Conservation (phyloP, 1,284 basidiomycete genomes). For the Ganoderma boninense region DNA sequence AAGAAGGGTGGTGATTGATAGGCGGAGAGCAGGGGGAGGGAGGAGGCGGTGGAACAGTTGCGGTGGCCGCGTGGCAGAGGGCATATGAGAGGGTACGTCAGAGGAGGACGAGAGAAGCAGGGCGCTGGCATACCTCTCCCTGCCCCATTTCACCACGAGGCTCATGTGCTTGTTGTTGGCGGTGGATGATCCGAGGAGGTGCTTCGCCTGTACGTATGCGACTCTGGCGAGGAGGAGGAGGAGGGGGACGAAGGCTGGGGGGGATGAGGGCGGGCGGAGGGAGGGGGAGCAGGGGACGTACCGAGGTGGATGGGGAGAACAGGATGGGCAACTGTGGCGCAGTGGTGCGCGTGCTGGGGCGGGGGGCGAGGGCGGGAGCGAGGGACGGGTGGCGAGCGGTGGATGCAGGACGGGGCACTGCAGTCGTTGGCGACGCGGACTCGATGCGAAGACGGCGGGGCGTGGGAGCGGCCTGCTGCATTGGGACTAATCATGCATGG, state of each 20-base stretch:
- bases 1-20: neutral
- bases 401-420: conserved; percentile 8
- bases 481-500: too few relatives aligned
- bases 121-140: conserved; percentile 53
- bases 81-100: conserved; percentile 24
- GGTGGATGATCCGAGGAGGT: conserved; percentile 34
- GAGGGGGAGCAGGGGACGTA: conserved; percentile 21
- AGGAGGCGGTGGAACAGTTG: conserved; percentile 10
- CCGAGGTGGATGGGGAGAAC: conserved; percentile 40
- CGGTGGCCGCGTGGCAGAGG: conserved; percentile 13
- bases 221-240: conserved; percentile 44
- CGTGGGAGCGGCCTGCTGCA: conserved; percentile 30
- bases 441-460: too few relatives aligned
- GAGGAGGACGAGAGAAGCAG: conserved; percentile 19
- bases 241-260: conserved; percentile 37
- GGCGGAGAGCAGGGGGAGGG: conserved; percentile 10
- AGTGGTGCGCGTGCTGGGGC: neutral
- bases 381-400: neutral
- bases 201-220: conserved; percentile 40
- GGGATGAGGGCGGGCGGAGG: conserved; percentile 19
- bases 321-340: conserved; percentile 32
- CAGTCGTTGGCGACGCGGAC: too few relatives aligned
- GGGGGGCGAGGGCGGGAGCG: neutral
- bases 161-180: conserved; percentile 46
- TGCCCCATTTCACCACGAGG: conserved; percentile 71